These are phyloP conservation scores for Wallacemonas sp. DNA, from an alignment of 208 protist species.

Conservation along the genomic window DNA sequence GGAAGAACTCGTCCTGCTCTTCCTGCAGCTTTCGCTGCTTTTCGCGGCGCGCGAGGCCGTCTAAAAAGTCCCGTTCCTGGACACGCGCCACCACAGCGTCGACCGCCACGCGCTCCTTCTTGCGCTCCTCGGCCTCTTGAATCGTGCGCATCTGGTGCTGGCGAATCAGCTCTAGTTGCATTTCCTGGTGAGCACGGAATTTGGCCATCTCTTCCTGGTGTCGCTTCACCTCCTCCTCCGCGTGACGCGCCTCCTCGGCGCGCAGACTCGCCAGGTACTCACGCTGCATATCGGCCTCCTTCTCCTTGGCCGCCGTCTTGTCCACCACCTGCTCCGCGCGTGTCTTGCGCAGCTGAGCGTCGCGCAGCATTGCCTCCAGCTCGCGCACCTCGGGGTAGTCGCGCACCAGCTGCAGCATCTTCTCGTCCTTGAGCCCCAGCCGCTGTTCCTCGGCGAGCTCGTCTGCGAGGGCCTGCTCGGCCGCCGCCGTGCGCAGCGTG, in stretches of 20 bases:
- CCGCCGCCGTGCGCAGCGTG: conserved; percentile 49
- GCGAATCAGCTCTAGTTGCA: conserved; percentile 80
- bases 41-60: conserved; percentile 62
- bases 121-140: conserved; percentile 59
- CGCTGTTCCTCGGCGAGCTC: conserved; percentile 81
- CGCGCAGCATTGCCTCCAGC: conserved; percentile 68
- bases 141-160: conserved; percentile 52
- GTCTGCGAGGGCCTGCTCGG: conserved; percentile 74
- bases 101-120: conserved; percentile 87
- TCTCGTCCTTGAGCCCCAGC: conserved; percentile 71
- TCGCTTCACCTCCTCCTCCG: conserved; percentile 61
- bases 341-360: conserved; percentile 78
- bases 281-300: conserved; percentile 52
- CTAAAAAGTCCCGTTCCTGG: conserved; percentile 85
- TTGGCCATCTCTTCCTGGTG: conserved; percentile 59
- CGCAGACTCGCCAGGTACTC: conserved; percentile 59
- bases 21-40: conserved; percentile 76
- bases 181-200: conserved; percentile 74
- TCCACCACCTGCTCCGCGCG: conserved; percentile 77
- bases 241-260: conserved; percentile 47
- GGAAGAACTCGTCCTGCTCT: conserved; percentile 83
- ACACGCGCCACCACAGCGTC: conserved; percentile 85
- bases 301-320: conserved; percentile 33
- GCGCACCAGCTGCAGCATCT: conserved; percentile 87
- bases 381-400: conserved; percentile 82